Evolutionary conservation across 805 yeast species (phyloP), one percentile per base, ranked within the genome.

Genomic region (Peterozyma xylosa): DNA sequence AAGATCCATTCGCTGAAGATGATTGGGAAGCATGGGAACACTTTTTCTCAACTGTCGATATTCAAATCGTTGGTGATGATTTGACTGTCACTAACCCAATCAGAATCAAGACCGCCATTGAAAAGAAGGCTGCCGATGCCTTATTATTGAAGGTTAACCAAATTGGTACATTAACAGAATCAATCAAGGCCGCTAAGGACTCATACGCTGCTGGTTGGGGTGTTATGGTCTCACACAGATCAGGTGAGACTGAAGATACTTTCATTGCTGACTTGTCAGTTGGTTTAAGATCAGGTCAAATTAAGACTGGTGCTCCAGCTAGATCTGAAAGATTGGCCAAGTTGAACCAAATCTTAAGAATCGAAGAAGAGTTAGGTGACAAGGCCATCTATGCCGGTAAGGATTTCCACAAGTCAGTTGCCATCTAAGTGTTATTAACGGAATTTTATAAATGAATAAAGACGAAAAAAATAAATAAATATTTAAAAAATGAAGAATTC

Each of bases 261-360:
- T 83, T 87, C 78, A 91, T 91, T 71, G 98, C 99, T 65, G 98
- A 91, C 74, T 80, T 91, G 68, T 77, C 88, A 63, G 99, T 93
- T 62, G 98, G 98, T 79, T 80, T 91, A 71, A 88, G 97, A 83
- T 62, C 95, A 56, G 99, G 97, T 70, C 98, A 91, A 80, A 86
- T 91, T 74, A 91, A 91, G 90, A 87, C 97, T 59, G 99, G 99
- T 83, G 98, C 99, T 68, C 98, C 98, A 67, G 96, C 97, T 59
- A 90, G 99, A 80, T 87, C 97, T 58, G 99, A 91, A 80, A 91
- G 99, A 84, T 84, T 93, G 73, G 98, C 98, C 70, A 91, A 91
- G 79, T 82, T 85, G 71, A 91, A 91, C 90, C 96, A 91, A 81
- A 82, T 91, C 71, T 81, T 91, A 71, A 87, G 98, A 78, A 91